Evolutionary conservation across 345 rosid genomes (phyloP), one percentile per base, ranked within the genome.

Genomic region (Orychophragmus violaceus): DNA sequence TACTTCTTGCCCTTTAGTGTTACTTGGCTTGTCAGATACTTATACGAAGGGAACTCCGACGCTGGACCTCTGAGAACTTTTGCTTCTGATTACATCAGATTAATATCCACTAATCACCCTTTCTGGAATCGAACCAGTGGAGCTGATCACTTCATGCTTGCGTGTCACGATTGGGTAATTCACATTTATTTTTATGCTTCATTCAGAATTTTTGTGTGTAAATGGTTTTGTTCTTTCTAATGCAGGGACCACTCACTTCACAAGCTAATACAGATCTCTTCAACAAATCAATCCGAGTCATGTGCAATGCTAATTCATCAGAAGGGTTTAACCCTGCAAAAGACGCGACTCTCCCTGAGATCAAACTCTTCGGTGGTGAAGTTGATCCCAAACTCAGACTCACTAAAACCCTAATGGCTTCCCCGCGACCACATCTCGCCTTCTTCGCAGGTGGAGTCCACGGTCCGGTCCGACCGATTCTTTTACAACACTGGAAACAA

Each of bases 391-490:
- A 81, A 23, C 88, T 85, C 73, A 74, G 65, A 57, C 55, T 78
- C 27, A 80, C 85, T 1, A 87, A 84, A 0, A 72, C 73, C 1
- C 27, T 14, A 14, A 56, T 60, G 62, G 1, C 54, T 50, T 59
- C 88, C 1, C 64, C 44, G 0, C 84, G 97, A 10, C 86, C 83
- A 7, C 28, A 79, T 62, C 84, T 90, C 1, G 83, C 81, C 0
- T 93, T 90, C 85, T 93, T 93, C n/a, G 90, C 97, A 0, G 97
- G 98, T 0, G 98, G 97, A 10, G 48, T 76, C 27, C 98, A 93
- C 17, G 98, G 96, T 29, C 86, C 81, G 0, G 80, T 93, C 59
- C 79, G 96, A 11, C 82, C 88, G 5, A 22, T 73, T 45, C 94
- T 93, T 50, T 72, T 93, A 68, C 49, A 65, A 8, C 85, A 84